These are phyloP conservation scores for Trypanosoma rangeli DNA, from an alignment of 208 protist genomes.

Conservation along the genomic window DNA sequence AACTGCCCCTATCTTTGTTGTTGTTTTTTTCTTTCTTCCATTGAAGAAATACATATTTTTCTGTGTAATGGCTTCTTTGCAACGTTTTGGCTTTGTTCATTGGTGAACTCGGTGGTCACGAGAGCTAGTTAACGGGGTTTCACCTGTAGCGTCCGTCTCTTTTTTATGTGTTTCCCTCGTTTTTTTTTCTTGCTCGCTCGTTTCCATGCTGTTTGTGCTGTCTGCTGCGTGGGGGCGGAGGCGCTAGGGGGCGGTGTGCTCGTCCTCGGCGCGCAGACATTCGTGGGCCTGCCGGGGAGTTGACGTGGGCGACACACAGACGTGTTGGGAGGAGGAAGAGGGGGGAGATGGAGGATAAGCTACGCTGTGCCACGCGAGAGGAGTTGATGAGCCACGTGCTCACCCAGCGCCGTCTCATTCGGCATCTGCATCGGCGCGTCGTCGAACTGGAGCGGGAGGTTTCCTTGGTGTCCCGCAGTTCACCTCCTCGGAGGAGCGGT, in stretches of 20 bases:
- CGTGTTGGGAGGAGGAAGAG: not conserved
- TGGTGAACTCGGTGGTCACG: too few species aligned
- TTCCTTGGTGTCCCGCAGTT: not conserved
- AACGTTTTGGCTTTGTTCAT: too few species aligned
- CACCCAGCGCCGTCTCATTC: conserved; percentile 62
- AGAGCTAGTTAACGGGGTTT: too few species aligned
- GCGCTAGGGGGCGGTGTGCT: not conserved
- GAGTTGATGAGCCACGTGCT: conserved; percentile 61
- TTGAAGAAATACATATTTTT: conserved; percentile 5
- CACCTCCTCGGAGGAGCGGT: not conserved
- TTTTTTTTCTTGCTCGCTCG: not conserved
- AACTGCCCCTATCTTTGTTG: conserved; percentile 5
- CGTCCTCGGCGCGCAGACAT: not conserved
- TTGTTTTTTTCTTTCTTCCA: not conserved
- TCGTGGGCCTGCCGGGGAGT: not conserved
- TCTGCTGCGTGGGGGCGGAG: not conserved
- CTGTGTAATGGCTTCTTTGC: not conserved
- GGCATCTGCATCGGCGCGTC: conserved; percentile 51
- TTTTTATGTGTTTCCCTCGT: not conserved
- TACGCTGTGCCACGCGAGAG: conserved; percentile 42
- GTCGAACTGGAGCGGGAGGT: conserved; percentile 44
- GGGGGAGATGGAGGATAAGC: conserved; percentile 32
- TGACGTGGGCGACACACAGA: not conserved
- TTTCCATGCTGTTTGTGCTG: not conserved
- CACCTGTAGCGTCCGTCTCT: not conserved